These are phyloP conservation scores for Gaertneriomyces sp. DNA, from an alignment of 192 early-diverging fungal genomes.

Conservation along the genomic window DNA sequence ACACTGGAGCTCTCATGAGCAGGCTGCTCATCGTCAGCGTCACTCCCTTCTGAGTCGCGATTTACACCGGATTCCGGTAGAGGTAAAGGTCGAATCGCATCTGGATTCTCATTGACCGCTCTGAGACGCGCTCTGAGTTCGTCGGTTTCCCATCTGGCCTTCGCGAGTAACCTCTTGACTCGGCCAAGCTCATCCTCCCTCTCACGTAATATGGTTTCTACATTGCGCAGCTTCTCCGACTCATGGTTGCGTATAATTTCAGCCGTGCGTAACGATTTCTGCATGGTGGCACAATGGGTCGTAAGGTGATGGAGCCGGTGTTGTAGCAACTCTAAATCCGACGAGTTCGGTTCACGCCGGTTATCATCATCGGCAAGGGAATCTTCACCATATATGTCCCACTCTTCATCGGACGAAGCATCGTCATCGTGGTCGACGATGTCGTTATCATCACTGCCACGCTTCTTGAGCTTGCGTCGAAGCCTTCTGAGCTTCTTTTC, in stretches of 20 bases:
- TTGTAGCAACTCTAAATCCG: slow-evolving; percentile 16
- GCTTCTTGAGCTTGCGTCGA: not conserved
- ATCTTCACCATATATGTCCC: not conserved
- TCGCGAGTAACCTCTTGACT: slow-evolving; percentile 3
- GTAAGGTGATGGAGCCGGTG: slow-evolving; percentile 27
- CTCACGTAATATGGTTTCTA: slow-evolving; percentile 28
- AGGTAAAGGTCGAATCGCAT: no score
- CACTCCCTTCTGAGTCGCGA: no score
- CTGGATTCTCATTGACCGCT: no score
- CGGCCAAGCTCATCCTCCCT: slow-evolving; percentile 31
- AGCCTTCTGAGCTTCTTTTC: slow-evolving; percentile 17
- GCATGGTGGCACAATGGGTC: slow-evolving; percentile 14
- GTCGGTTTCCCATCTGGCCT: no score
- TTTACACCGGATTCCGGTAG: no score
- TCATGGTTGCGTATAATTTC: slow-evolving; percentile 34
- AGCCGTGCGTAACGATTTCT: slow-evolving; percentile 22
- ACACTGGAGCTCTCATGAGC: no score
- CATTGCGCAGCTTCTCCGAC: slow-evolving; percentile 35
- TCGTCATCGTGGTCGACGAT: not conserved
- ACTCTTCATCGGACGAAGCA: not conserved
- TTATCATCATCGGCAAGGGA: not conserved
- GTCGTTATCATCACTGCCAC: slow-evolving; percentile 6
- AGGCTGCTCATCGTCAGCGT: no score
- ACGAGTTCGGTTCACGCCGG: not conserved
- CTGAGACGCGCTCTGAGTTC: no score